phyloP scores from a whole-genome alignment of 352 stramenopile genomes.

The Thalassiosira mediterranea region DNA sequence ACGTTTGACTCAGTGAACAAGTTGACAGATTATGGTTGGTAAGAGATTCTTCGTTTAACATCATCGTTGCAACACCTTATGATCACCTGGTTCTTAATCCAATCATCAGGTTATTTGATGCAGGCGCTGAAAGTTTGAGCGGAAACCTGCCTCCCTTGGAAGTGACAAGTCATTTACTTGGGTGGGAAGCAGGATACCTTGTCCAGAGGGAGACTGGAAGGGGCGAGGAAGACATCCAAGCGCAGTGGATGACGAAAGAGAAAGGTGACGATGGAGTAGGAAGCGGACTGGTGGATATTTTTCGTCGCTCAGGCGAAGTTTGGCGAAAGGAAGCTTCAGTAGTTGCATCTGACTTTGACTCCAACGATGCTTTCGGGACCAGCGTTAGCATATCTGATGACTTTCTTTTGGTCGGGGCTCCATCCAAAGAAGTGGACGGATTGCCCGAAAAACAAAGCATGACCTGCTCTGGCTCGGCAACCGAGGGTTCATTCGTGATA shows the following conservation, averaged over 20 bases:
- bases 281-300: conserved; percentile 54
- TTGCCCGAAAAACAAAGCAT: conserved; percentile 65
- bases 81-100: background rate
- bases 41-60: background rate
- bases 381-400: conserved; percentile 51
- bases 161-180: conserved; percentile 58
- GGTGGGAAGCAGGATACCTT: conserved; percentile 52
- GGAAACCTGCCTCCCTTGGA: conserved; percentile 61
- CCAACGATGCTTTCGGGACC: conserved; percentile 57
- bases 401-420: conserved; percentile 62
- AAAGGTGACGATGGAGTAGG: conserved; percentile 57
- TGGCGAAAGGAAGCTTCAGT: conserved; percentile 65
- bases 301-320: conserved; percentile 37
- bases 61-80: too few relatives aligned
- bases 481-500: conserved; percentile 56
- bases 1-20: conserved; percentile 69
- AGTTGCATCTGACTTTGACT: conserved; percentile 53
- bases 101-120: conserved; percentile 36
- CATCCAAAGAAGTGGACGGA: conserved; percentile 68
- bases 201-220: conserved; percentile 56
- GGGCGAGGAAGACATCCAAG: conserved; percentile 59
- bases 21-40: conserved; percentile 58
- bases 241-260: conserved; percentile 61
- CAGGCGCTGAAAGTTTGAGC: conserved; percentile 35
- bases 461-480: conserved; percentile 51